phyloP scores from a whole-genome alignment of 345 rosid species.

The Brassica nigra region DNA sequence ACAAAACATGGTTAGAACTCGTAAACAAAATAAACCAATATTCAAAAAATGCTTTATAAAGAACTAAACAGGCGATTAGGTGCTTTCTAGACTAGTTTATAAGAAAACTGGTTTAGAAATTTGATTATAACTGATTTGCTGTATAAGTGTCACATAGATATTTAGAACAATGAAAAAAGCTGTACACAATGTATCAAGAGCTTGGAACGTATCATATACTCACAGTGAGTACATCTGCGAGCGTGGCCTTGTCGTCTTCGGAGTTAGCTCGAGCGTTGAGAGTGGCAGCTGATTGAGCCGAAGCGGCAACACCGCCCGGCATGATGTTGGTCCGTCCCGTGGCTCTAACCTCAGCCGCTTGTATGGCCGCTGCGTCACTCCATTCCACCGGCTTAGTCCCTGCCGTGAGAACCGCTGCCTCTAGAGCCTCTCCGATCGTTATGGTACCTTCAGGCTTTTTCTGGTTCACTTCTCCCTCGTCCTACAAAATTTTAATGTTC shows the following conservation, averaged over 20 bases:
- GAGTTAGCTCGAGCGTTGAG: conserved; percentile 52
- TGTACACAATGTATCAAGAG: not conserved
- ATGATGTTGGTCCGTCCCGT: conserved; percentile 62
- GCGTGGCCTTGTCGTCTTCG: conserved; percentile 63
- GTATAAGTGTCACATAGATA: too few species aligned
- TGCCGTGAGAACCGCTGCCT: conserved; percentile 68
- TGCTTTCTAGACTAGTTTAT: too few species aligned
- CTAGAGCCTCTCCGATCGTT: conserved; percentile 75
- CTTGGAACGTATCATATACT: conserved; percentile 4
- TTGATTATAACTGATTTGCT: too few species aligned
- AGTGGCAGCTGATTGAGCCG: conserved; percentile 84
- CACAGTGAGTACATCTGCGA: conserved; percentile 68
- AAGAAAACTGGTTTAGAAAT: too few species aligned
- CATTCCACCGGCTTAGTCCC: conserved; percentile 78
- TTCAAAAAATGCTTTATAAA: too few species aligned
- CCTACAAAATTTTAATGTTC: conserved; percentile 18
- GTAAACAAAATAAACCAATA: not conserved
- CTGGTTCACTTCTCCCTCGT: conserved; percentile 21
- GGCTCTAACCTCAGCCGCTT: conserved; percentile 88
- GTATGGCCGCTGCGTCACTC: conserved; percentile 90
- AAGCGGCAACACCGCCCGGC: conserved; percentile 72
- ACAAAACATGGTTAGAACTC: not conserved
- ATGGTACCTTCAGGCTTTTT: conserved; percentile 45
- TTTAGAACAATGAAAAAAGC: not conserved
- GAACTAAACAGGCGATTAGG: too few species aligned